Conservation (phyloP, 2,329 filamentous ascomycete species). For the Metarhizium anisopliae region DNA sequence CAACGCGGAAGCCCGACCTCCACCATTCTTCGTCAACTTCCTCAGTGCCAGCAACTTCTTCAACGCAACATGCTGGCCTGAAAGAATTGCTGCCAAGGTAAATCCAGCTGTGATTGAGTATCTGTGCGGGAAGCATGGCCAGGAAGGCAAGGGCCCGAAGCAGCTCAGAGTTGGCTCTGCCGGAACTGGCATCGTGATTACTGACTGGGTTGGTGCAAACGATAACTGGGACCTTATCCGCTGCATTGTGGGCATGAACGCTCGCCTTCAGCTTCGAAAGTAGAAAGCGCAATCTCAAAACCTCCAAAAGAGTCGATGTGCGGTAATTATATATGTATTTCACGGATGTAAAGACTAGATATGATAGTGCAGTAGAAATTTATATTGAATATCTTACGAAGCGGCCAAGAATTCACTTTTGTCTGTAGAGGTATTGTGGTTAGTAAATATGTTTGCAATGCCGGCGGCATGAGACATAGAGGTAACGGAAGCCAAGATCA, state of each 20-base stretch:
- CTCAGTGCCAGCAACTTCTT: slow-evolving; percentile 90
- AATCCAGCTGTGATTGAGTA: slow-evolving; percentile 68
- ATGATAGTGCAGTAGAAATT: neutral
- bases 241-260: slow-evolving; percentile 88
- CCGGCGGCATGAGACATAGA: slow-evolving; percentile 1
- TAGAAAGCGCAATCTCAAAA: slow-evolving; percentile 11
- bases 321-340: neutral
- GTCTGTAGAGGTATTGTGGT: neutral
- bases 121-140: slow-evolving; percentile 48
- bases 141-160: slow-evolving; percentile 38
- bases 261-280: slow-evolving; percentile 45
- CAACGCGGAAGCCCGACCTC: slow-evolving; percentile 20
- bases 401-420: neutral
- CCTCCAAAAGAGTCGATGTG: neutral
- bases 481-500: slow-evolving; percentile 26
- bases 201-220: slow-evolving; percentile 81
- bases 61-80: slow-evolving; percentile 85
- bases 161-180: slow-evolving; percentile 56
- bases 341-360: neutral
- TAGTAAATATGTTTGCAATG: neutral
- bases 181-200: slow-evolving; percentile 79
- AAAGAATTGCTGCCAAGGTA: slow-evolving; percentile 77
- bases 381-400: neutral
- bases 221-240: slow-evolving; percentile 87
- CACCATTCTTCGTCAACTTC: slow-evolving; percentile 83